A percentile compares a stretch with the other conserved stretches of the same genome.
Evolutionary conservation across 2,329 filamentous ascomycete species (phyloP).

Genomic region (Talaromyces sp.): DNA sequence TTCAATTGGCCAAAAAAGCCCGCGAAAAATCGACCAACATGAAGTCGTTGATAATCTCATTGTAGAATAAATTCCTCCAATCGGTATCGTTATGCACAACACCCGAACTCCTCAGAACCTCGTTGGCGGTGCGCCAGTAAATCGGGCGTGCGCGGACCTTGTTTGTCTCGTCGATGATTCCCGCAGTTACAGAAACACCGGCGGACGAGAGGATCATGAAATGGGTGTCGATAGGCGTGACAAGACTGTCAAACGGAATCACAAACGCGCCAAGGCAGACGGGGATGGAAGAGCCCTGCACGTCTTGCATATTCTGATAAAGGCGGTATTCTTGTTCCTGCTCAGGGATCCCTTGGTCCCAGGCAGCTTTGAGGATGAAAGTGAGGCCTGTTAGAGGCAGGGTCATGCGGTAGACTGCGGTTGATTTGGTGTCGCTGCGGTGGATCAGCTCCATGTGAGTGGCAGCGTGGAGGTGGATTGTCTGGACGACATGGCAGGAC

Average conservation of each 20-base stretch:
- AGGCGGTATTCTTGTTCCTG: neutral
- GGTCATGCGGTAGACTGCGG: neutral
- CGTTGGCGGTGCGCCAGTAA: neutral
- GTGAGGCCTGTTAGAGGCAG: neutral
- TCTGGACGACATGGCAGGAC: neutral
- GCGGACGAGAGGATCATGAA: neutral
- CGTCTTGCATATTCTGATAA: neutral
- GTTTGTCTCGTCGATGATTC: neutral
- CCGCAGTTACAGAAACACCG: neutral
- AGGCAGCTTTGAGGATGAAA: neutral
- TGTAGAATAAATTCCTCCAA: neutral
- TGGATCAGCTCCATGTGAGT: neutral
- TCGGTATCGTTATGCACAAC: neutral
- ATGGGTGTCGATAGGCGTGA: neutral
- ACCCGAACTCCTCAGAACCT: neutral
- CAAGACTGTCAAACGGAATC: neutral
- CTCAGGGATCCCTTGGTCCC: neutral
- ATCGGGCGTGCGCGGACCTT: neutral
- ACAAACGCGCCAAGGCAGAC: neutral
- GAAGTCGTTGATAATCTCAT: neutral
- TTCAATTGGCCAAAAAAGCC: neutral
- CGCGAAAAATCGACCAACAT: neutral
- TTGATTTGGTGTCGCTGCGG: neutral
- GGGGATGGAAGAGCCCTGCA: neutral
- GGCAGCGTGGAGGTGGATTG: neutral